Evolutionary conservation across 169 alveolate species (phyloP).

Genomic region (Cryptosporidium andersoni): DNA sequence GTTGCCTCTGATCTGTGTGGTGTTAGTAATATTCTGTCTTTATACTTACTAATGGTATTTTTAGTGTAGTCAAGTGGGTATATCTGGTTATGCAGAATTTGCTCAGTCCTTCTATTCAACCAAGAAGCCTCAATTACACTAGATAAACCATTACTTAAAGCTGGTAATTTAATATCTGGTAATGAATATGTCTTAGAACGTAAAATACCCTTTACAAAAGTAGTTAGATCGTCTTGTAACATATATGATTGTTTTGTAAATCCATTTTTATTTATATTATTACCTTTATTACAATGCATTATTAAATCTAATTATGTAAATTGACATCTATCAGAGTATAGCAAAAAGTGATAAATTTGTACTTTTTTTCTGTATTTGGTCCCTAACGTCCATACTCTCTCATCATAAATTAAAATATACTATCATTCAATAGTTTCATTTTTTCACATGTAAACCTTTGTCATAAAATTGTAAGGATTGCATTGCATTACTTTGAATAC

Average conservation of each 20-base stretch:
- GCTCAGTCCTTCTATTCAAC: neutral
- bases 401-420: neutral
- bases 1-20: neutral
- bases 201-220: constrained; percentile 4
- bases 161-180: neutral
- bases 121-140: neutral
- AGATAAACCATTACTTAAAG: constrained; percentile 2
- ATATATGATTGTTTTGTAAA: neutral
- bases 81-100: neutral
- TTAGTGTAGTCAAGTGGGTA: neutral
- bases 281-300: neutral
- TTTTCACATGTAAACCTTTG: too few species aligned
- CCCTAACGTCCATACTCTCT: constrained; percentile 32
- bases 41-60: neutral
- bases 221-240: neutral
- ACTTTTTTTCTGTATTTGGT: neutral
- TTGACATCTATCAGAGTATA: neutral
- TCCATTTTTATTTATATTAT: constrained; percentile 6
- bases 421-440: too few species aligned
- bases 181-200: neutral
- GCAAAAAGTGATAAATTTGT: neutral
- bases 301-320: neutral
- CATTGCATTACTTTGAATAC: constrained; percentile 36
- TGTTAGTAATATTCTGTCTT: neutral
- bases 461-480: constrained; percentile 22